Percentiles rank a stretch among this genome's conserved stretches.
phyloP scores from a whole-genome alignment of 2,329 filamentous ascomycete species.

The Aspergillus transmontanensis region DNA sequence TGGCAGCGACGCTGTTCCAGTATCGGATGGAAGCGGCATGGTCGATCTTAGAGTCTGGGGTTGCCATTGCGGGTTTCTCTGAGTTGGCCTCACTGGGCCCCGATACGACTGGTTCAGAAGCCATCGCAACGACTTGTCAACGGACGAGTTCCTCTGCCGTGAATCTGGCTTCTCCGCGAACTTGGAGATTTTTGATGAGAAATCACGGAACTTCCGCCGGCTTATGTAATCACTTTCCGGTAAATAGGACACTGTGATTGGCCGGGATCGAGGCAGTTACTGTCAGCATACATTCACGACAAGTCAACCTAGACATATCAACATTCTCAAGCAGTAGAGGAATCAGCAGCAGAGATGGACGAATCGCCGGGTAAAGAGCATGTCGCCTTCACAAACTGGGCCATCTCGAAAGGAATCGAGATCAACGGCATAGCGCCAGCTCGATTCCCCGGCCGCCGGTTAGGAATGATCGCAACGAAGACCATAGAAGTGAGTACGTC shows the following conservation, averaged over 20 bases:
- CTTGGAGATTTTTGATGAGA: neutral
- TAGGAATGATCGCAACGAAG: slow-evolving; percentile 72
- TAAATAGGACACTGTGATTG: neutral
- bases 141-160: neutral
- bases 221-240: neutral
- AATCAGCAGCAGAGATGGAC: slow-evolving; percentile 12
- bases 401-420: slow-evolving; percentile 62
- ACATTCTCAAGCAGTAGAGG: neutral
- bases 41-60: slow-evolving; percentile 31
- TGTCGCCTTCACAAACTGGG: slow-evolving; percentile 67
- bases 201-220: neutral
- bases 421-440: slow-evolving; percentile 68
- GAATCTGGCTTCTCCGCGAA: neutral
- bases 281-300: neutral
- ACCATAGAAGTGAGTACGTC: slow-evolving; percentile 59
- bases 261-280: neutral
- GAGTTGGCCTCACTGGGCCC: neutral
- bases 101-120: neutral
- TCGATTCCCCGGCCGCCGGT: slow-evolving; percentile 69
- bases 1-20: slow-evolving; percentile 36
- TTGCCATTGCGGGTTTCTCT: neutral
- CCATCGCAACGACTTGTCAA: neutral
- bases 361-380: slow-evolving; percentile 26
- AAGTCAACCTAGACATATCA: neutral
- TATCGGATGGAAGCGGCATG: slow-evolving; percentile 39